Evolutionary conservation across 108 stramenopile species (phyloP), one percentile per base, ranked within the genome.

Genomic region (Tribonema minus): DNA sequence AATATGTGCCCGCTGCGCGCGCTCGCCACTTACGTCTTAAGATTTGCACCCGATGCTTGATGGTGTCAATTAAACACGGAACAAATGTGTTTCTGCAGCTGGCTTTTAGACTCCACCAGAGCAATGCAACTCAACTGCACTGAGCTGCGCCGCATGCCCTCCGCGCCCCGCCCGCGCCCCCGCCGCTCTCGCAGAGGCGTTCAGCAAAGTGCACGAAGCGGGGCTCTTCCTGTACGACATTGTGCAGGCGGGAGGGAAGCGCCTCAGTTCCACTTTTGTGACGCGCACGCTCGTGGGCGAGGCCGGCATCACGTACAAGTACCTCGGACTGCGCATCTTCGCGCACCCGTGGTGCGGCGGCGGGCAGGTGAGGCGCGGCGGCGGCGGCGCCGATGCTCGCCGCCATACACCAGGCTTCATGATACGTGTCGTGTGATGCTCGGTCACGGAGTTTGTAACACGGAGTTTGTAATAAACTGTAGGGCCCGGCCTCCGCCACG

Each of bases 281-380:
- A 89, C 89, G 41, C 76, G 93, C 36, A 90, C 89, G 15, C 77
- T 79, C 6, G 12, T 79, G 2, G 77, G 77, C 23, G 54, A 79
- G 32, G 27, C 68, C 5, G 46, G 94, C 15, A 89, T 90, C 34
- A 95, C 94, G n/a, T 95, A 95, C 85, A 91, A 91, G 71, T 95
- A 95, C 81, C 83, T 95, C 2, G 94, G 94, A 9, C 76, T 95
- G 20, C 84, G 94, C 29, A 80, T 95, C 4, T 95, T 93, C 75
- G 89, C 94, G 9, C 92, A 94, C 81, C 91, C 94, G 29, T 95
- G 94, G 94, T 68, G 72, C 27, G 82, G 75, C 58, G 80, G 71
- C 7, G 86, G 15, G 37, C 64, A 70, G 35, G 68, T 61, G 29
- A 32, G 64, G 25, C 20, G 12, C 27, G 64, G 74, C 5, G 64